These are phyloP conservation scores for Cordyceps tenuipes DNA, from an alignment of 2,329 filamentous ascomycete species.

Conservation along the genomic window DNA sequence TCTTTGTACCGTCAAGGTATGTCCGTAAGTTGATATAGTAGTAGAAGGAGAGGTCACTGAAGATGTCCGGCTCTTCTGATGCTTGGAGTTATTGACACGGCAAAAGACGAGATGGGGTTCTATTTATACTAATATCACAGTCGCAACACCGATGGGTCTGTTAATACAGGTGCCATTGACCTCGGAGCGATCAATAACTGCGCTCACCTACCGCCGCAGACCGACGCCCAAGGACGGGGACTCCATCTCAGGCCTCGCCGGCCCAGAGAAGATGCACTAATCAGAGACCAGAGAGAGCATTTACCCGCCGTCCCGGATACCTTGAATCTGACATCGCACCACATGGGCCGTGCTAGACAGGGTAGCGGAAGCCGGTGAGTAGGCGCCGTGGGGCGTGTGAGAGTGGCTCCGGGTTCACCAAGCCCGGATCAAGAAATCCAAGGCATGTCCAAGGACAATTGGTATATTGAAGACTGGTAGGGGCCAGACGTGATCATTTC, in stretches of 20 bases:
- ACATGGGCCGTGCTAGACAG: neutral
- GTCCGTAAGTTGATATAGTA: neutral
- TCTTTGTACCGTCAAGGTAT: neutral
- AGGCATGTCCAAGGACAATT: neutral
- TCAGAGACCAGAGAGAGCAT: neutral
- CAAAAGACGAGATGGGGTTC: neutral
- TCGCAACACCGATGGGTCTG: neutral
- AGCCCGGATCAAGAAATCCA: neutral
- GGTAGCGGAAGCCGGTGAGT: neutral
- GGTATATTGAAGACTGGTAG: neutral
- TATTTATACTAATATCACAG: neutral
- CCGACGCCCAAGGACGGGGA: neutral
- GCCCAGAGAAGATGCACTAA: slow-evolving; percentile 2
- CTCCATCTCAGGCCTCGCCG: slow-evolving; percentile 1
- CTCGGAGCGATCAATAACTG: neutral
- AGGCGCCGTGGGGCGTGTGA: neutral
- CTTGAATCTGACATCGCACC: neutral
- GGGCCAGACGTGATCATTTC: neutral
- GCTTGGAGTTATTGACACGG: neutral
- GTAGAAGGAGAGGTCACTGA: neutral
- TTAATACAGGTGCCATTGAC: neutral
- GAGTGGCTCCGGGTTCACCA: neutral
- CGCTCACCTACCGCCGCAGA: neutral
- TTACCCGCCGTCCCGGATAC: neutral
- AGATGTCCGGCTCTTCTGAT: neutral